These are phyloP conservation scores for Fraxinus floribunda DNA, from an alignment of 305 asterid genomes.

Conservation along the genomic window DNA sequence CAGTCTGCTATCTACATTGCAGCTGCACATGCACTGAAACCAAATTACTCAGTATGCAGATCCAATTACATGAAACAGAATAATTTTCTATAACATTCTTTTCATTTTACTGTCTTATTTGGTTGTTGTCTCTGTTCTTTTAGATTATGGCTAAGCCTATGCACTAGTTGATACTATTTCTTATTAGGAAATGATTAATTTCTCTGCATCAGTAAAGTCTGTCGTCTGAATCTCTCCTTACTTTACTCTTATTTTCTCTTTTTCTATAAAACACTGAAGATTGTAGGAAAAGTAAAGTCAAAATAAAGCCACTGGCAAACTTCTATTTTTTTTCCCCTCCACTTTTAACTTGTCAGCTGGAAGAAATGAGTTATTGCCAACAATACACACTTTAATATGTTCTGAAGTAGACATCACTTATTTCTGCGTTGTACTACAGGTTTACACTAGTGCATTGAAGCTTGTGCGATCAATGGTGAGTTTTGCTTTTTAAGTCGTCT, in stretches of 20 bases:
- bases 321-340: neutral
- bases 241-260: neutral
- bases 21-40: constrained; percentile 95
- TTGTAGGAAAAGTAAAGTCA: neutral
- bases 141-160: neutral
- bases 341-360: neutral
- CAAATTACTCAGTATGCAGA: constrained; percentile 76
- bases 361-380: neutral
- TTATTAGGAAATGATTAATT: neutral
- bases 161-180: neutral
- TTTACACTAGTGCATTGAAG: constrained; percentile 94
- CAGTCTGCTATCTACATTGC: constrained; percentile 97
- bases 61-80: neutral
- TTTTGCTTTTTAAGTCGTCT: neutral
- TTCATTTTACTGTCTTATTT: neutral
- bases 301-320: neutral
- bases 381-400: neutral
- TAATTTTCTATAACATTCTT: constrained; percentile 15
- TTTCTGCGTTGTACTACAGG: constrained; percentile 51
- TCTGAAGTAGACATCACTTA: neutral
- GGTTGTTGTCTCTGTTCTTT: neutral
- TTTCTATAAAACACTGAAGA: neutral
- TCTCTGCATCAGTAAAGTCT: neutral
- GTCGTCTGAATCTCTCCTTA: neutral
- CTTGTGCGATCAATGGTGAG: constrained; percentile 98